phyloP scores from a whole-genome alignment of 352 stramenopile genomes.

The Pythium utonaiense region DNA sequence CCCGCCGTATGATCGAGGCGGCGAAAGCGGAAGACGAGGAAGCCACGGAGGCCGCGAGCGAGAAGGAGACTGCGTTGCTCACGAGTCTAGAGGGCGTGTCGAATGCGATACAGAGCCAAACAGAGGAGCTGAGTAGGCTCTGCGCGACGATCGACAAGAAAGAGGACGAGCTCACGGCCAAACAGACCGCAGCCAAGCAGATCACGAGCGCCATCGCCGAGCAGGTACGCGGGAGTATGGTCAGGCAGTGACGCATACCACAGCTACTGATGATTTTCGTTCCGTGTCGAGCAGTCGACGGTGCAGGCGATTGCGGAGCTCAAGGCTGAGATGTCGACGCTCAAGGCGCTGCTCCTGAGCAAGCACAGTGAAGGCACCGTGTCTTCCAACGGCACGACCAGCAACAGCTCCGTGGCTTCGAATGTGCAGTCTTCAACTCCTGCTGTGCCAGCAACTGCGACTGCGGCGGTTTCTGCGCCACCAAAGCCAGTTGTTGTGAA shows the following conservation, averaged over 20 bases:
- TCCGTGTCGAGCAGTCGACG: slow-evolving; percentile 22
- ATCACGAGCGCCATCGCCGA: slow-evolving; percentile 47
- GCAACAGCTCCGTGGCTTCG: neutral
- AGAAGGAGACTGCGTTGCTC: slow-evolving; percentile 52
- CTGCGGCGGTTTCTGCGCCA: neutral
- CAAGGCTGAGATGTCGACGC: slow-evolving; percentile 60
- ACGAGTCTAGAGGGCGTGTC: slow-evolving; percentile 45
- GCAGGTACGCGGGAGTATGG: slow-evolving; percentile 38
- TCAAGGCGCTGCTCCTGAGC: slow-evolving; percentile 53
- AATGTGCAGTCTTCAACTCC: neutral
- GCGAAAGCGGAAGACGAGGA: slow-evolving; percentile 47
- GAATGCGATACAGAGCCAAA: slow-evolving; percentile 61
- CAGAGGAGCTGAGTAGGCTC: slow-evolving; percentile 50
- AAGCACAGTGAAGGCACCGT: slow-evolving; percentile 14
- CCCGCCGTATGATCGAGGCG: slow-evolving; percentile 18
- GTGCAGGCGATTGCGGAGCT: slow-evolving; percentile 63
- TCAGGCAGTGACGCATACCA: too few species aligned
- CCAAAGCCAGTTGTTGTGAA: slow-evolving; percentile 4
- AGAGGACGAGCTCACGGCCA: slow-evolving; percentile 47
- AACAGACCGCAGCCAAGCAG: slow-evolving; percentile 37
- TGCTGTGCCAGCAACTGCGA: neutral
- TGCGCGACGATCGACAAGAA: slow-evolving; percentile 52
- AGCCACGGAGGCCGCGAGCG: slow-evolving; percentile 17
- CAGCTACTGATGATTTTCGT: slow-evolving; percentile 5
- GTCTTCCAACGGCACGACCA: neutral